A percentile compares a stretch with the other conserved stretches of the same genome.
phyloP scores from a whole-genome alignment of 257 asterid species.

The Plantago elongata region DNA sequence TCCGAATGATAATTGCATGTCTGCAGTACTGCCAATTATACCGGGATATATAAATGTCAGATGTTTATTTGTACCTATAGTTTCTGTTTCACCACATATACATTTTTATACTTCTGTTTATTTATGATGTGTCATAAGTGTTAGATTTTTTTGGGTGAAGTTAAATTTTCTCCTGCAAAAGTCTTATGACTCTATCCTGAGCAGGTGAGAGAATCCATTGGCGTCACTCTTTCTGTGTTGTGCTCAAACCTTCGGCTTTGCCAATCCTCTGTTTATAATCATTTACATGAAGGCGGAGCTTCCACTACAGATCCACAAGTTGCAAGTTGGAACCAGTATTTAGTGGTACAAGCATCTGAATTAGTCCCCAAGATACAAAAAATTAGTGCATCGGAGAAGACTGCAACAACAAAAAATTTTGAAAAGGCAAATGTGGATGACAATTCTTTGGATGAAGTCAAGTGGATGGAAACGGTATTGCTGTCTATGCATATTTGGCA shows the following conservation, averaged over 20 bases:
- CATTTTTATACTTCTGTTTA: too few species aligned
- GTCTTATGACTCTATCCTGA: conserved; percentile 20
- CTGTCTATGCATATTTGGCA: conserved; percentile 18
- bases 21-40: not conserved
- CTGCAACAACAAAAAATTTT: conserved; percentile 29
- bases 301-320: conserved; percentile 21
- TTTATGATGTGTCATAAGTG: not conserved
- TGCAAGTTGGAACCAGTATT: conserved; percentile 58
- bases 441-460: conserved; percentile 67
- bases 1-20: too few species aligned
- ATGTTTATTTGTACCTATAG: too few species aligned
- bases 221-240: conserved; percentile 76
- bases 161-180: conserved; percentile 16
- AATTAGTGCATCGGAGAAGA: conserved; percentile 57
- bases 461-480: conserved; percentile 99
- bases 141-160: conserved; percentile 9
- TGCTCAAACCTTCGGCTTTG: conserved; percentile 87
- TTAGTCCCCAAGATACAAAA: conserved; percentile 64
- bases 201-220: conserved; percentile 98
- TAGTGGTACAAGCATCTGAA: conserved; percentile 66
- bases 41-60: too few species aligned
- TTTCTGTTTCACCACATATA: too few species aligned
- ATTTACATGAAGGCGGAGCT: conserved; percentile 34
- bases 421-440: conserved; percentile 53
- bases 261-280: conserved; percentile 37